phyloP scores from a whole-genome alignment of 2,329 filamentous ascomycete species.

The Monosporascus cannonballus region DNA sequence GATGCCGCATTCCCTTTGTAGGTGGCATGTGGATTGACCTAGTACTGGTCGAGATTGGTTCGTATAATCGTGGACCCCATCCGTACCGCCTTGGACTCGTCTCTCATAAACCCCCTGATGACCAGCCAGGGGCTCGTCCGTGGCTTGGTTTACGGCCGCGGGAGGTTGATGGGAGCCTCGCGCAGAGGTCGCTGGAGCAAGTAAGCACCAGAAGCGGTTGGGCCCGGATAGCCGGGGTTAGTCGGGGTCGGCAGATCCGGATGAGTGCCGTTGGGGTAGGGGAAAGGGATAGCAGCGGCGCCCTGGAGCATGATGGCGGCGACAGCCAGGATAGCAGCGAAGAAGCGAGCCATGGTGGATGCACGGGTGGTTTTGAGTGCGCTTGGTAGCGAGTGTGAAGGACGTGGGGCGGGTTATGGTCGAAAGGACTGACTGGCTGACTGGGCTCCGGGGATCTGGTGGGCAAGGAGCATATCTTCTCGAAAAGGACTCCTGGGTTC shows the following conservation, averaged over 20 bases:
- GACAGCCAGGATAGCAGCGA: slow-evolving; percentile 21
- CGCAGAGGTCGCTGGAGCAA: not conserved
- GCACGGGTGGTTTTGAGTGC: not conserved
- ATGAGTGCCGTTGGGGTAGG: slow-evolving; percentile 12
- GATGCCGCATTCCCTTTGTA: not conserved
- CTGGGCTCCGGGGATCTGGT: not conserved
- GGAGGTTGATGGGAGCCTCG: not conserved
- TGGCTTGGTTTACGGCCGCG: not conserved
- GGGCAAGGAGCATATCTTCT: not conserved
- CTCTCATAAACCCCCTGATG: not conserved
- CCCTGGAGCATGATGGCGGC: slow-evolving; percentile 19
- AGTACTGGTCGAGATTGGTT: too few relatives aligned
- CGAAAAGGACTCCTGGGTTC: not conserved
- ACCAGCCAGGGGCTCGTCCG: not conserved
- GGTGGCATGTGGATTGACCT: not conserved
- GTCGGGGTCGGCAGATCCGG: slow-evolving; percentile 5
- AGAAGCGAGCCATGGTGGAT: slow-evolving; percentile 22
- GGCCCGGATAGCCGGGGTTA: not conserved
- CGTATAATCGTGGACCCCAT: not conserved
- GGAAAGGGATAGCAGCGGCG: slow-evolving; percentile 18
- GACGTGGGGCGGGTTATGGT: slow-evolving; percentile 4
- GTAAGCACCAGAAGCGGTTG: not conserved
- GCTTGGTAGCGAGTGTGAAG: slow-evolving; percentile 4
- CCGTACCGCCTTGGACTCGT: too few relatives aligned
- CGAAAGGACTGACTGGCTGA: slow-evolving; percentile 1